Base-by-base conservation (phyloP, 768 basidiomycete species). In the Crassisporium funariophilum region DNA sequence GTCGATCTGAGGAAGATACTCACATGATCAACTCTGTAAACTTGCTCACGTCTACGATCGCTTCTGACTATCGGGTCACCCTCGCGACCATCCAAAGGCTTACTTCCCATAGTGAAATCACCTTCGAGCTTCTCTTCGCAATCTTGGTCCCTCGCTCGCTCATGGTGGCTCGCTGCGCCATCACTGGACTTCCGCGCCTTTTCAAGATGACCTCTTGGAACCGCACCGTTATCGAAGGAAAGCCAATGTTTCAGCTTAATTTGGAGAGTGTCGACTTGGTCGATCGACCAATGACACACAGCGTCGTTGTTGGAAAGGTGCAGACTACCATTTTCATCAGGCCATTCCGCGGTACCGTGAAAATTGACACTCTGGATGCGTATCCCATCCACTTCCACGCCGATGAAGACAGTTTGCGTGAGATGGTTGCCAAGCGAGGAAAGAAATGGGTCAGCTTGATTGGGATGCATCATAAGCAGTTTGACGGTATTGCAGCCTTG, bases 401-500 rank as follows among this genome's bases (percentile, higher is more conserved):
- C 0, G 70, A 74, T n/a, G 68, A 69, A 33, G 68, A 65, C 9
- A 67, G 70, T 6, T 53, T 83, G 39, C 66, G 70, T 31, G 62
- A 68, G 43, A 52, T 60, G 6, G 57, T 84, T 7, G 46, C 71
- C 24, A 60, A 62, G 35, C 70, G 83, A n/a, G 83, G 82, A 7
- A 73, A 70, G 65, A 79, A 78, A 60, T 85, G 83, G 83, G 60
- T 69, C 17, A 62, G 60, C 3, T 52, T 83, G 22, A 77, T 75
- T 21, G 81, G 80, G 0, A 63, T 79, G 13, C 79, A 81, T 49
- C 82, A 84, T 53, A 74, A 76, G 54, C 70, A 78, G 44, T 84
- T 78, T 59, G 67, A 70, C n/a, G 82, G 82, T 4, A 69, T 76
- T 19, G 80, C 76, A 11, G 75, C 71, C 9, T 44, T 72, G 15